Evolutionary conservation across 2,329 filamentous ascomycete species (phyloP).

Genomic region (Colletotrichum melonis): DNA sequence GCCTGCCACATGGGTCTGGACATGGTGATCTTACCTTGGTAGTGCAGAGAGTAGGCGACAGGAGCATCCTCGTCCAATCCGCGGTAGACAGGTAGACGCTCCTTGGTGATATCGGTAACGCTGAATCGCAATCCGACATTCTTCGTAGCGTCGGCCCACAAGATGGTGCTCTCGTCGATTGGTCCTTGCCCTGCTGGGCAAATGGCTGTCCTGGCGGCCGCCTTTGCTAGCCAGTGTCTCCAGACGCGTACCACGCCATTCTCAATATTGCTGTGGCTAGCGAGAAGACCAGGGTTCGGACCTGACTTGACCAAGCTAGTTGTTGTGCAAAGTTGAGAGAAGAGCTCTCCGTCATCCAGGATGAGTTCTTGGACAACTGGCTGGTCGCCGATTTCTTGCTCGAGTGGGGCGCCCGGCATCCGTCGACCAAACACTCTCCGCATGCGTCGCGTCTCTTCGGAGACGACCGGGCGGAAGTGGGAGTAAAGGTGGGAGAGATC

Average conservation of each 20-base stretch:
- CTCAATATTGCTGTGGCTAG: conserved; percentile 73
- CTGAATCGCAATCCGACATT: conserved; percentile 77
- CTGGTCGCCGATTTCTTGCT: conserved; percentile 48
- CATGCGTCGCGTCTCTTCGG: conserved; percentile 60
- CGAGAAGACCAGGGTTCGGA: conserved; percentile 69
- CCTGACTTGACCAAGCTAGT: conserved; percentile 76
- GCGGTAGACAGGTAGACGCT: conserved; percentile 65
- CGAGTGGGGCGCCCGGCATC: conserved; percentile 41
- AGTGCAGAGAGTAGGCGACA: conserved; percentile 77
- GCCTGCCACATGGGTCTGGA: not conserved
- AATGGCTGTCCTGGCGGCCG: conserved; percentile 58
- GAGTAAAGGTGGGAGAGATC: conserved; percentile 73
- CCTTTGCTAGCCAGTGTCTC: conserved; percentile 74
- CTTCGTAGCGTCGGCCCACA: conserved; percentile 75
- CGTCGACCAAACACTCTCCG: conserved; percentile 40
- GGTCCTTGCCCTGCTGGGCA: conserved; percentile 33
- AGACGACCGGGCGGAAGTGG: conserved; percentile 73
- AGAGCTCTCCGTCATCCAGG: conserved; percentile 77
- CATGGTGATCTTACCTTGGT: conserved; percentile 69
- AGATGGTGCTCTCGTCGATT: conserved; percentile 49
- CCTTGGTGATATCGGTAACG: conserved; percentile 55
- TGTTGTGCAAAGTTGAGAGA: conserved; percentile 78
- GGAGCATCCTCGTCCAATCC: conserved; percentile 71
- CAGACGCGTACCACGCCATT: conserved; percentile 78
- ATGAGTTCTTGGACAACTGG: conserved; percentile 69